These are phyloP conservation scores for Lactarius tabidus DNA, from an alignment of 768 basidiomycete species.

Conservation along the genomic window DNA sequence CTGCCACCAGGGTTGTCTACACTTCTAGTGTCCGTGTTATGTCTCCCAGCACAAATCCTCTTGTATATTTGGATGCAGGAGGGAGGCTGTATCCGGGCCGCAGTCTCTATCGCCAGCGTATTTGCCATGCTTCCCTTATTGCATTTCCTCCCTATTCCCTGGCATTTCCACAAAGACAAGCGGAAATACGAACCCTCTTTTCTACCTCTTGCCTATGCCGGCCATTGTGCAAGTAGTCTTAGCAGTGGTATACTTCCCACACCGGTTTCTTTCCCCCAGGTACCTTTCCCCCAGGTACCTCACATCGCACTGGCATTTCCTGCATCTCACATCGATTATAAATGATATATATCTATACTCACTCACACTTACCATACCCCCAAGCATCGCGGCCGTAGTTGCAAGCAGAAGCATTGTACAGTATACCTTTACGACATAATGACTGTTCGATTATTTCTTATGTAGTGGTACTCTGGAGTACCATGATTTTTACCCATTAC, in stretches of 20 bases:
- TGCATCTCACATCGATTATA: not conserved
- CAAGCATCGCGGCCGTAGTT: not conserved
- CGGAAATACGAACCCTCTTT: not conserved
- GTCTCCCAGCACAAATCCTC: conserved; percentile 14
- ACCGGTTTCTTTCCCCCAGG: not conserved
- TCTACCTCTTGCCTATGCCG: not conserved
- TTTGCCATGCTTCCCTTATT: conserved; percentile 19
- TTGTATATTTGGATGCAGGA: conserved; percentile 22
- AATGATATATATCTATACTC: not conserved
- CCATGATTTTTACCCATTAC: not conserved
- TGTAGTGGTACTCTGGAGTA: not conserved
- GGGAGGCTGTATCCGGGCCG: not conserved
- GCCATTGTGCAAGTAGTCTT: not conserved
- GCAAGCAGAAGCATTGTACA: not conserved
- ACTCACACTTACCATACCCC: not conserved
- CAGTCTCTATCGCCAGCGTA: conserved; percentile 6
- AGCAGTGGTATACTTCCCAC: not conserved
- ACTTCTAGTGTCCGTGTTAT: conserved; percentile 14
- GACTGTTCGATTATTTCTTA: not conserved
- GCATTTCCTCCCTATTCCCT: conserved; percentile 14
- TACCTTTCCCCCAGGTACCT: not conserved
- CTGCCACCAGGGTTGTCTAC: conserved; percentile 9
- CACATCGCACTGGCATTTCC: not conserved
- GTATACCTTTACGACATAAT: not conserved
- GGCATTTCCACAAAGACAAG: not conserved